Evolutionary conservation across 2,329 filamentous ascomycete species (phyloP).

Genomic region (Colletotrichum sojae): DNA sequence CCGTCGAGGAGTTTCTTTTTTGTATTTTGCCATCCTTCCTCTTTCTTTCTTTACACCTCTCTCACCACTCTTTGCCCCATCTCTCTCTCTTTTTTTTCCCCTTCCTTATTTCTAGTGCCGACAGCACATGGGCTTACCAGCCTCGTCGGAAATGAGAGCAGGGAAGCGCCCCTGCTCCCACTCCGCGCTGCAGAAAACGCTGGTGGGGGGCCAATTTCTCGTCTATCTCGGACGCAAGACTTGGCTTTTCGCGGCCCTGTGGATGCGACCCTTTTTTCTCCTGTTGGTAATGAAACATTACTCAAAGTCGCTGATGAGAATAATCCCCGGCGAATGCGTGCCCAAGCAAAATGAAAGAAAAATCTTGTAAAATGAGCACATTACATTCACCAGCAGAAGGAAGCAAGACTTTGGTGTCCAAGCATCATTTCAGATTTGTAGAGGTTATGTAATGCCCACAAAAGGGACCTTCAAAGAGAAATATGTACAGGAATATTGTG

Average conservation of each 20-base stretch:
- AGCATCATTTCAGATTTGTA: constrained; percentile 7
- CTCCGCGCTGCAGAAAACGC: not conserved
- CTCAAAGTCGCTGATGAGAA: no score
- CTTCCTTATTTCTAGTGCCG: not conserved
- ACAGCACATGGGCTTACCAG: not conserved
- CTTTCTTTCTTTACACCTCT: not conserved
- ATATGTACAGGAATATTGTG: constrained; percentile 32
- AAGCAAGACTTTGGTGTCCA: constrained; percentile 1
- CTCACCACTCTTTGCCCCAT: no score
- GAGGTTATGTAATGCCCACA: constrained; percentile 6
- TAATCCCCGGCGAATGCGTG: no score
- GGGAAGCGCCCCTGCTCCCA: not conserved
- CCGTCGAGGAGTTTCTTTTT: constrained; percentile 29
- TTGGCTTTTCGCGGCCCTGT: not conserved
- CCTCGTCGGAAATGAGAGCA: not conserved
- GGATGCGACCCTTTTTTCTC: not conserved
- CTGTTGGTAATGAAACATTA: no score
- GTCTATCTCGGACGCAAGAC: not conserved
- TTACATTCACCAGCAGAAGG: no score
- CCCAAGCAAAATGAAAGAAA: no score
- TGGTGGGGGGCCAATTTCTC: constrained; percentile 1
- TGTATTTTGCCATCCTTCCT: no score
- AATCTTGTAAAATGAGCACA: no score
- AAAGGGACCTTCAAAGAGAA: constrained; percentile 8
- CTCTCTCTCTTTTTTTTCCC: no score